phyloP scores from a whole-genome alignment of 2,329 filamentous ascomycete species.

The Sarocladium brachiariae region DNA sequence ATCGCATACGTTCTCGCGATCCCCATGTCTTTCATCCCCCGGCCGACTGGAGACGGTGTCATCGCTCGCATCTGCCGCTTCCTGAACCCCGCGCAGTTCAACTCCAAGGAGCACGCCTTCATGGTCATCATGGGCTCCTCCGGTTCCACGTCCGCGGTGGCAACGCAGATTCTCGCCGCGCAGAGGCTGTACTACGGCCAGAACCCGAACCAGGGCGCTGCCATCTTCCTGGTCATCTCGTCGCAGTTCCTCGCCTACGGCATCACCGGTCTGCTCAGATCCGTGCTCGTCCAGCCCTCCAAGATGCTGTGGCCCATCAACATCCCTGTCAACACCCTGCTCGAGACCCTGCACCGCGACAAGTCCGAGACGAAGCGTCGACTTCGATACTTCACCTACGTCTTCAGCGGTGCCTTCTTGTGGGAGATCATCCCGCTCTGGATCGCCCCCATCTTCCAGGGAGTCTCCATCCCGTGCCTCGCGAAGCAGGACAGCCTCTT shows the following conservation, averaged over 20 bases:
- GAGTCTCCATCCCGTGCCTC: conserved; percentile 34
- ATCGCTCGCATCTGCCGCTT: not conserved
- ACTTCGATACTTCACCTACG: conserved; percentile 32
- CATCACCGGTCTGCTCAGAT: too few relatives aligned
- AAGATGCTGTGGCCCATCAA: conserved; percentile 25
- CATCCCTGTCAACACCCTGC: conserved; percentile 22
- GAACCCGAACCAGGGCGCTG: not conserved
- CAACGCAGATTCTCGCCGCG: not conserved
- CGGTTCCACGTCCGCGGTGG: not conserved
- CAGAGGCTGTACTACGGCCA: not conserved
- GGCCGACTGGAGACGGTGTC: not conserved
- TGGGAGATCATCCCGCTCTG: conserved; percentile 44
- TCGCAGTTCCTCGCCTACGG: too few relatives aligned
- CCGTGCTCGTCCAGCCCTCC: too few relatives aligned
- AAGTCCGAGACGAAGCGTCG: conserved; percentile 28
- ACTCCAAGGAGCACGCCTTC: not conserved
- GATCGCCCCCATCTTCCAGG: conserved; percentile 34
- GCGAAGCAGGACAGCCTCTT: conserved; percentile 30
- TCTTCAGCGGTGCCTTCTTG: conserved; percentile 31
- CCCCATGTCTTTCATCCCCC: conserved; percentile 13
- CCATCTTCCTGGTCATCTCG: too few relatives aligned
- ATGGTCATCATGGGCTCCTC: not conserved
- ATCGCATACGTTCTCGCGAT: conserved; percentile 14
- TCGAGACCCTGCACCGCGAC: conserved; percentile 23
- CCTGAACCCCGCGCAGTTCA: not conserved